A percentile compares a stretch with the other conserved stretches of the same genome.
phyloP scores from a whole-genome alignment of 345 rosid species.

The Hirschfeldia incana region DNA sequence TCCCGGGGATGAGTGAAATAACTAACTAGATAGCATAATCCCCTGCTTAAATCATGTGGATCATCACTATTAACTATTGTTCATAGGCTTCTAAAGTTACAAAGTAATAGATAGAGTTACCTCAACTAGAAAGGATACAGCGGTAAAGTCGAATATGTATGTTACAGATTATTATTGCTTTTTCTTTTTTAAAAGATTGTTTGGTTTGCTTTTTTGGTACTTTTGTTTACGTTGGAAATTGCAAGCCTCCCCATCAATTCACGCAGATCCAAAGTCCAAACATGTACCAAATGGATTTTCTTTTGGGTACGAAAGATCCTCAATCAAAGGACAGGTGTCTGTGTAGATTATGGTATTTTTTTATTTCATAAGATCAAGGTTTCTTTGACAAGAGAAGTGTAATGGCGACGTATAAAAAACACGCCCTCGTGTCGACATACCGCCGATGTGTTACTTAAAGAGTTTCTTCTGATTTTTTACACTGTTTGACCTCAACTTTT shows the following conservation, averaged over 20 bases:
- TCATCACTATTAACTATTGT: background rate
- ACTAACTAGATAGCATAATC: background rate
- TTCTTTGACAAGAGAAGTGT: slow-evolving; percentile 24
- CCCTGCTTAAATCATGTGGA: slow-evolving; percentile 22
- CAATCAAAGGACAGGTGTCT: slow-evolving; percentile 36
- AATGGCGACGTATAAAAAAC: slow-evolving; percentile 13
- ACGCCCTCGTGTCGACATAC: background rate
- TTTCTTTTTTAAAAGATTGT: too few species aligned
- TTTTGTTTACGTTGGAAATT: slow-evolving; percentile 13
- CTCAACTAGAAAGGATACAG: background rate
- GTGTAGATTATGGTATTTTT: slow-evolving; percentile 14
- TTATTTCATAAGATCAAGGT: slow-evolving; percentile 10
- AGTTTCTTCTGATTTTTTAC: background rate
- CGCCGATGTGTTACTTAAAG: background rate
- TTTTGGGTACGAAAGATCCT: slow-evolving; percentile 29
- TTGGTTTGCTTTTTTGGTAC: background rate
- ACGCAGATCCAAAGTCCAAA: slow-evolving; percentile 11
- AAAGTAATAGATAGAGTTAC: background rate
- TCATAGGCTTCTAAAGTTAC: background rate
- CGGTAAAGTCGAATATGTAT: background rate
- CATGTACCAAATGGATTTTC: background rate
- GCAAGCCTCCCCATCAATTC: slow-evolving; percentile 24
- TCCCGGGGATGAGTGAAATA: slow-evolving; percentile 2
- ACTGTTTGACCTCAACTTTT: background rate
- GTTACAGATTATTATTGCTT: background rate